These are phyloP conservation scores for Citrus medica DNA, from an alignment of 345 rosid genomes.

Conservation along the genomic window DNA sequence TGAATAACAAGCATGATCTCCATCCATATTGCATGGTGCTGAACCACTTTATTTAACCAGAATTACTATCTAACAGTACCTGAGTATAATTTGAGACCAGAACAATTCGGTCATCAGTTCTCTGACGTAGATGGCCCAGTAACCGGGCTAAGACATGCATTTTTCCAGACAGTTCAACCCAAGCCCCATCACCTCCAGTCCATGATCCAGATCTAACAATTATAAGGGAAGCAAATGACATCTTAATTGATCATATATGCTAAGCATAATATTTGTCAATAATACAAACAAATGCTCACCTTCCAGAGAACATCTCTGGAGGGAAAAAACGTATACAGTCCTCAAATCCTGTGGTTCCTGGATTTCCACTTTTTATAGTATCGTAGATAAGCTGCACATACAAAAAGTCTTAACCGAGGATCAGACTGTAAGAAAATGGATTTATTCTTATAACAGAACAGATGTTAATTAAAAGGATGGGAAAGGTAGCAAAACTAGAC, in stretches of 20 bases:
- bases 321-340: constrained; percentile 83
- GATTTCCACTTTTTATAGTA: constrained; percentile 67
- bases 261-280: neutral
- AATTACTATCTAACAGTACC: constrained; percentile 36
- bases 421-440: neutral
- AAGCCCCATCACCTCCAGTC: constrained; percentile 93
- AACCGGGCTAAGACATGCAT: constrained; percentile 95
- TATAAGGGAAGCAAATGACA: constrained; percentile 7
- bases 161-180: constrained; percentile 99
- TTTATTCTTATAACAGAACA: neutral
- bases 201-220: constrained; percentile 83
- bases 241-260: constrained; percentile 12
- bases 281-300: constrained; percentile 38
- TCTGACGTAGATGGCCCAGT: constrained; percentile 73
- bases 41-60: constrained; percentile 1
- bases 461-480: constrained; percentile 1
- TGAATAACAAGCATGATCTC: constrained; percentile 1
- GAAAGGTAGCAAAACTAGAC: constrained; percentile 5
- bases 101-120: constrained; percentile 90
- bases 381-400: constrained; percentile 86
- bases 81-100: constrained; percentile 98
- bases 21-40: constrained; percentile 5
- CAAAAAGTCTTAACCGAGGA: constrained; percentile 17
- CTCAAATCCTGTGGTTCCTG: constrained; percentile 88
- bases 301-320: constrained; percentile 91